Percentiles rank a stretch among this genome's conserved stretches.
phyloP scores from a whole-genome alignment of 768 basidiomycete genomes.

The Rhodotorula diobovata region DNA sequence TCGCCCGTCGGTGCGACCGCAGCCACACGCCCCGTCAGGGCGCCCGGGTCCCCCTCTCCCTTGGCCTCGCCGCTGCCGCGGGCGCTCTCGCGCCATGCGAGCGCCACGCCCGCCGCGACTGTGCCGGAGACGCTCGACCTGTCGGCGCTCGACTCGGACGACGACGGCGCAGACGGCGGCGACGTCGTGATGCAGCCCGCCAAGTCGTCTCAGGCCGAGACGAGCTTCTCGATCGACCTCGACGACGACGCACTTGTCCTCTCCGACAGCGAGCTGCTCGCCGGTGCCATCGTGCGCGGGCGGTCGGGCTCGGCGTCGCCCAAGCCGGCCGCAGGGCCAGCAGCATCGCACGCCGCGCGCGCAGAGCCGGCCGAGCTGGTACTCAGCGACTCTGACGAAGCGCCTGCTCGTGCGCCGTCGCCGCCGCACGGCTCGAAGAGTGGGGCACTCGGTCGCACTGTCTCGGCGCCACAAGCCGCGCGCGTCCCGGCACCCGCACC shows the following conservation, averaged over 20 bases:
- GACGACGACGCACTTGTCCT: constrained; percentile 15
- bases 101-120: neutral
- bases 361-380: constrained; percentile 3
- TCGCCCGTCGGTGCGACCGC: neutral
- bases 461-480: neutral
- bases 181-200: neutral
- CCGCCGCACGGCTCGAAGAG: neutral
- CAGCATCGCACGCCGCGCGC: neutral
- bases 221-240: constrained; percentile 7
- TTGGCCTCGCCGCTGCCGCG: neutral
- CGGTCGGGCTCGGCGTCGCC: neutral
- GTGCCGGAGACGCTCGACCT: constrained; percentile 18
- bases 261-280: constrained; percentile 28
- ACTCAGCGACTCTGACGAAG: constrained; percentile 31
- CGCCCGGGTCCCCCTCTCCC: neutral
- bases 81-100: neutral
- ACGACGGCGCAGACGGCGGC: neutral
- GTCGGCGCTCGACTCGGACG: constrained; percentile 18
- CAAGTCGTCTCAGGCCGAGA: neutral
- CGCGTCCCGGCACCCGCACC: neutral
- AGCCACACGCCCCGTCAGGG: neutral
- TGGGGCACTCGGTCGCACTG: neutral
- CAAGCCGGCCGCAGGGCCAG: neutral
- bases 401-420: neutral
- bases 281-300: constrained; percentile 16